phyloP scores from a whole-genome alignment of 176 grass and related monocot genomes.

The Rhynchospora breviuscula region DNA sequence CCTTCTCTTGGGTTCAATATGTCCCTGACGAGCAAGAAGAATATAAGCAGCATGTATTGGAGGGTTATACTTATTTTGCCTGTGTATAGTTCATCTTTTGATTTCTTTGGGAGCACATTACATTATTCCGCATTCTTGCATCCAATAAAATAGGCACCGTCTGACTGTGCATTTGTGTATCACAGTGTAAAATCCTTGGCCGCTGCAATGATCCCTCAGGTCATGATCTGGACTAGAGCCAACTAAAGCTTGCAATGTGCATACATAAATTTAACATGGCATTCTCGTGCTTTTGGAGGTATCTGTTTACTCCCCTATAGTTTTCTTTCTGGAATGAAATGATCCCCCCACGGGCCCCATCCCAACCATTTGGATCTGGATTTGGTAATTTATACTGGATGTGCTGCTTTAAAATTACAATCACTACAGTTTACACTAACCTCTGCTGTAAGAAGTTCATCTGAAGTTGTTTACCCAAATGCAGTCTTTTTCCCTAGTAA shows the following conservation, averaged over 20 bases:
- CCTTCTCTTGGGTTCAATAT: neutral
- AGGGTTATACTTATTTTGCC: neutral
- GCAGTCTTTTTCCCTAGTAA: neutral
- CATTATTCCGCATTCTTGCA: neutral
- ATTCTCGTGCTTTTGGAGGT: constrained; percentile 10
- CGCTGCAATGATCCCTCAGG: neutral
- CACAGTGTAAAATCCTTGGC: neutral
- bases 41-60: constrained; percentile 1
- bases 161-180: neutral
- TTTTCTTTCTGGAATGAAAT: neutral
- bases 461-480: neutral
- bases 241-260: neutral
- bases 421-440: neutral
- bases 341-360: too few relatives aligned
- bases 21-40: neutral
- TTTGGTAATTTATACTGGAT: neutral
- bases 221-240: neutral
- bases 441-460: neutral
- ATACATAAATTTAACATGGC: neutral
- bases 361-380: too few relatives aligned
- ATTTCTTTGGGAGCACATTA: neutral
- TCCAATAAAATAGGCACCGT: neutral
- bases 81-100: neutral
- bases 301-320: neutral
- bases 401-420: neutral